Evolutionary conservation across 768 basidiomycete genomes (phyloP), one percentile per base, ranked within the genome.

Genomic region (Tulasnella sp.): DNA sequence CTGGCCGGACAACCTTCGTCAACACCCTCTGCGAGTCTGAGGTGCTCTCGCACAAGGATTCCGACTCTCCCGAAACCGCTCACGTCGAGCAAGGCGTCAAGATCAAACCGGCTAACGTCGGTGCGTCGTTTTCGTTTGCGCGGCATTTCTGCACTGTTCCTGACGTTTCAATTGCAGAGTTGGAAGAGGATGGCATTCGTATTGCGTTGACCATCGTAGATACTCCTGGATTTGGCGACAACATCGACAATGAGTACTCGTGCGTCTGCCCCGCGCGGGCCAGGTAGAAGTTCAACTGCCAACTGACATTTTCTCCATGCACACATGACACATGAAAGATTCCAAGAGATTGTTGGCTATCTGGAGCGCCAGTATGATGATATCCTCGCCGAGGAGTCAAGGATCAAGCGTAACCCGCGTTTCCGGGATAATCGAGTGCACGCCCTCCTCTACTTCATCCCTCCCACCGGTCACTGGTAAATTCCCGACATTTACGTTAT

Each of bases 311-410:
- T 21, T 30, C 15, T 17, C 5, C 53, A 8, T 43, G 9, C 34
- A 38, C 34, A 38, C 34, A n/a, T n/a, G n/a, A n/a, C n/a, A n/a
- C n/a, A n/a, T n/a, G n/a, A n/a, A 65, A 97, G 94, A 57, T 99
- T 98, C 74, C 86, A 89, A 71, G 96, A 98, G 71, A 98, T 99
- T 65, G 85, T 94, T 53, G 89, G 89, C 62, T 81, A 98, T 74
- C 83, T 99, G 64, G 96, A 99, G 71, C 84, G 94, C 55, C 93
- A 98, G 82, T 98, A 98, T 73, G 96, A 99, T 62, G 93, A 99
- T 66, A 94, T 97, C 69, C 77, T 99, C 64, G 93, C 94, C 3
- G 94, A 98, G 71, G 96, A 99, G 75, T 94, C 91, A 55, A 82
- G 96, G 65, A 99, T 99, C 75, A 98, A 96, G 76, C 93, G 96